These are phyloP conservation scores for Bolboschoenoplectus hybrid DNA, from an alignment of 202 grass and related monocot species.

Conservation along the genomic window DNA sequence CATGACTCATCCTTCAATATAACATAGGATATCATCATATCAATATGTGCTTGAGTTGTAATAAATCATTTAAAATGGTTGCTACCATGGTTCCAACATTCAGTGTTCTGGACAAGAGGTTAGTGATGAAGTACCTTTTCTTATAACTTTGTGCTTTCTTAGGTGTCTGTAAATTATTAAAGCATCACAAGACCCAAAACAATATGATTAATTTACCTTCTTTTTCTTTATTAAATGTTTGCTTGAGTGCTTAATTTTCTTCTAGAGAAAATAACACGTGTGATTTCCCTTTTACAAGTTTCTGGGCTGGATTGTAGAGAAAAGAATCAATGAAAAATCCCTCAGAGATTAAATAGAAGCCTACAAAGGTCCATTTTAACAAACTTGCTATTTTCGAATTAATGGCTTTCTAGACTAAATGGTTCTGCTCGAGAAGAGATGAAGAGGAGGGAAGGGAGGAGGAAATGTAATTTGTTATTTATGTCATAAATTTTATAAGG, in stretches of 20 bases:
- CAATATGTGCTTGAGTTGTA: not conserved
- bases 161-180: not conserved
- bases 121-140: not conserved
- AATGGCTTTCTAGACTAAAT: too few species aligned
- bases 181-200: not conserved
- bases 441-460: too few species aligned
- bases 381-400: not conserved
- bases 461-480: too few species aligned
- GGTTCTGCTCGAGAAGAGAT: too few species aligned
- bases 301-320: not conserved
- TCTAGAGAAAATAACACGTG: not conserved
- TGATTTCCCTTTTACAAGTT: not conserved
- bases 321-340: not conserved
- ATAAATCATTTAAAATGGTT: slow-evolving; percentile 24
- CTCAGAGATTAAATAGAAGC: not conserved
- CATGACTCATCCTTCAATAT: slow-evolving; percentile 6
- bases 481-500: too few species aligned
- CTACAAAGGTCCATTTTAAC: slow-evolving; percentile 9
- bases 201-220: not conserved
- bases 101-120: slow-evolving; percentile 15
- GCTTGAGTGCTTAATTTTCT: not conserved
- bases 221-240: not conserved
- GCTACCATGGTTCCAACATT: slow-evolving; percentile 15
- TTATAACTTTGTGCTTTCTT: not conserved
- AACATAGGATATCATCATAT: slow-evolving; percentile 7